These are phyloP conservation scores for Sarcomyxa edulis DNA, from an alignment of 768 basidiomycete genomes.

Conservation along the genomic window DNA sequence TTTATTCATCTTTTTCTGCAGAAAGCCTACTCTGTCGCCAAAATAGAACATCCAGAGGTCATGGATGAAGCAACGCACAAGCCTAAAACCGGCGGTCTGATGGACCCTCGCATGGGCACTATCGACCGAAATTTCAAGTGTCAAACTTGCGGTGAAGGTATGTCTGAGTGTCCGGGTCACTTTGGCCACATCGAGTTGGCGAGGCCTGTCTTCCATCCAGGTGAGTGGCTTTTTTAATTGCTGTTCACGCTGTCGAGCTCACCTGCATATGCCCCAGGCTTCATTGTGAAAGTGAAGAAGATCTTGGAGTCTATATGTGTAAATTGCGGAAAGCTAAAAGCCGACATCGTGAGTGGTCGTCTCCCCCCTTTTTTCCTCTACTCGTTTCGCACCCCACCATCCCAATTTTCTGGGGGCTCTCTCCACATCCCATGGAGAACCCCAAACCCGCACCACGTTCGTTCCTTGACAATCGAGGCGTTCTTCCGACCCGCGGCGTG, in stretches of 20 bases:
- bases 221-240: constrained; percentile 37
- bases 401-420: constrained; percentile 99
- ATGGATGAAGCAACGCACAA: constrained; percentile 93
- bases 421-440: constrained; percentile 87
- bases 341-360: constrained; percentile 87
- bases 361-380: constrained; percentile 72
- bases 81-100: constrained; percentile 89
- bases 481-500: constrained; percentile 60
- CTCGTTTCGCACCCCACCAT: constrained; percentile 94
- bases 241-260: constrained; percentile 4
- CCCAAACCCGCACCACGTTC: constrained; percentile 86
- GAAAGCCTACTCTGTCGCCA: constrained; percentile 99
- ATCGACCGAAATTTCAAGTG: constrained; percentile 98
- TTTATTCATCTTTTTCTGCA: constrained; percentile 22
- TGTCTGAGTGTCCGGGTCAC: constrained; percentile 99
- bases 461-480: constrained; percentile 76
- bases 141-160: constrained; percentile 99
- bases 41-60: constrained; percentile 97
- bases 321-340: constrained; percentile 97
- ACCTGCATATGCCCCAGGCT: constrained; percentile 48
- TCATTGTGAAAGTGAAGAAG: constrained; percentile 99
- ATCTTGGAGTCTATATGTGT: constrained; percentile 98
- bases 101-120: constrained; percentile 98
- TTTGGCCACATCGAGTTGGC: constrained; percentile 99
- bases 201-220: constrained; percentile 95